Evolutionary conservation across 2,329 filamentous ascomycete species (phyloP), one percentile per base, ranked within the genome.

Genomic region (Calonectria henricotiae): DNA sequence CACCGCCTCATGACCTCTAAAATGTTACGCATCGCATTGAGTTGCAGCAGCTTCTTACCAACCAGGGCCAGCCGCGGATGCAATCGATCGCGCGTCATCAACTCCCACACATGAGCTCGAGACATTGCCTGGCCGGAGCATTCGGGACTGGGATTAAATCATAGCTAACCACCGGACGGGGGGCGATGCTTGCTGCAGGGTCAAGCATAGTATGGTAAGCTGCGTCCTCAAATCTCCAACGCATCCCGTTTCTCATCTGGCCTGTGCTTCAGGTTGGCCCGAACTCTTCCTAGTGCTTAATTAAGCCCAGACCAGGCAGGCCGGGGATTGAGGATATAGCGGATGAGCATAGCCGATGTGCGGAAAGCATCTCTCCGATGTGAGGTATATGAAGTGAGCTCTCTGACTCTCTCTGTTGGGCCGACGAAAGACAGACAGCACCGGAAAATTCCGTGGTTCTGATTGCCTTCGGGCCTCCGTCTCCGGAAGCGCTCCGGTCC

Each of bases 191-290:
- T 67, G 63, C 47, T 65, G 65, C 60, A 54, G 61, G 41, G 58
- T 43, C 30, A 44, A 27, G 37, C 60, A 66, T 65, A 39, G 68
- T 54, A 60, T 69, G 58, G 61, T 32, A 65, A 66, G 62, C 47
- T 66, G 51, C 60, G 64, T 35, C 62, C 60, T 62, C 65, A 62
- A 65, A 67, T 49, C 58, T 66, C 62, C 60, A 67, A 68, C 62
- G 32, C 49, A 65, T 65, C 49, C 64, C 47, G 71, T 67, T 76
- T 71, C 67, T 66, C 54, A 54, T 71, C 67, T 69, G 67, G 68
- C 65, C 62, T 70, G 66, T 73, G 71, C 71, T 70, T 73, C 64
- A 71, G 71, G 67, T 73, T 71, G 63, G 62, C 46, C 66, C 66
- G 62, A 66, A 68, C 68, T 43, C 66, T 67, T 49, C 51, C 47